Percentiles rank a stretch among this genome's conserved stretches.
These are phyloP conservation scores for Hibiscus syriacus DNA, from an alignment of 345 rosid species.

Conservation along the genomic window DNA sequence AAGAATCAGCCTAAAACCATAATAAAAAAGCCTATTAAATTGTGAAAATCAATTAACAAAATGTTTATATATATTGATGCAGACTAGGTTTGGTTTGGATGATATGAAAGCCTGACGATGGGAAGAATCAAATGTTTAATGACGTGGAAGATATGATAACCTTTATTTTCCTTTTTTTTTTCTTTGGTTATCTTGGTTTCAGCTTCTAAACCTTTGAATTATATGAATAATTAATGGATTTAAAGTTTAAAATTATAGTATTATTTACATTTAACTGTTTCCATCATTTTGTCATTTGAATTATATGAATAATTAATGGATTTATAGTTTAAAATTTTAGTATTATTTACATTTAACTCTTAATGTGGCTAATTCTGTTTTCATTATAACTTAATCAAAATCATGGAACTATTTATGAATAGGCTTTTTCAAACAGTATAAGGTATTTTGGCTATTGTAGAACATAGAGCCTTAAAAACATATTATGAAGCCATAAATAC, in stretches of 20 bases:
- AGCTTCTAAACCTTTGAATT: neutral
- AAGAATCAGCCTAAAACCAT: no score
- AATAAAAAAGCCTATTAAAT: neutral
- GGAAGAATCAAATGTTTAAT: slow-evolving; percentile 2
- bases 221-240: neutral
- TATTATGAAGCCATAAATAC: no score
- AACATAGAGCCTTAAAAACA: no score
- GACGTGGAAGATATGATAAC: no score
- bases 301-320: neutral
- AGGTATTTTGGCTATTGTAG: no score
- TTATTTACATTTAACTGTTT: neutral
- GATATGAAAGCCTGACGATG: slow-evolving; percentile 74
- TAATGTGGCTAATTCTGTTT: no score
- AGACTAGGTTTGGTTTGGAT: slow-evolving; percentile 85
- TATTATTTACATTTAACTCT: neutral
- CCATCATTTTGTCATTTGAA: neutral
- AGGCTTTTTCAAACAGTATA: no score
- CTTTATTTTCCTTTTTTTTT: neutral
- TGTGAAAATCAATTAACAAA: no score
- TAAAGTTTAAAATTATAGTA: neutral
- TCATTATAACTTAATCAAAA: no score
- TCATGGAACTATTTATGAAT: no score
- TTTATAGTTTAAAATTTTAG: neutral
- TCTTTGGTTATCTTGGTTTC: neutral
- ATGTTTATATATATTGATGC: slow-evolving; percentile 13